Percentiles rank a stretch among this genome's conserved stretches.
These are phyloP conservation scores for Prunus yedoensis DNA, from an alignment of 331 rosid genomes.

Conservation along the genomic window DNA sequence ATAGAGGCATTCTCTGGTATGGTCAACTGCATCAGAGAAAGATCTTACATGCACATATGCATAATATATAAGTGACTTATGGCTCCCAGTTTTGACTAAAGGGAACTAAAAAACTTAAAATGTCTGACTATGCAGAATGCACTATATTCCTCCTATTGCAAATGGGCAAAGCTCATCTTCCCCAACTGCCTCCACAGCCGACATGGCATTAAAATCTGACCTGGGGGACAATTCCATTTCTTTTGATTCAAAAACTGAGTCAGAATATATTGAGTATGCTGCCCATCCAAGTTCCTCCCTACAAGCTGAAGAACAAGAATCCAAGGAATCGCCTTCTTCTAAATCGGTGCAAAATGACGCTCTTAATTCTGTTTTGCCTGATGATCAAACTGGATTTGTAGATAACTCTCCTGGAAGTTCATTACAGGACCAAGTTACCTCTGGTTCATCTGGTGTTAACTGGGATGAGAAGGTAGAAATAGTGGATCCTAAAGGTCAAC, in stretches of 20 bases:
- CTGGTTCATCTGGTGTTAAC: constrained; percentile 64
- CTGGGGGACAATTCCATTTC: constrained; percentile 53
- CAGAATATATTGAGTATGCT: constrained; percentile 69
- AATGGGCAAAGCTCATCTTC: constrained; percentile 36
- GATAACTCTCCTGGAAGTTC: constrained; percentile 46
- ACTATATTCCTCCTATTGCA: constrained; percentile 33
- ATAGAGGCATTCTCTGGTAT: background rate
- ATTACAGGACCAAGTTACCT: constrained; percentile 55
- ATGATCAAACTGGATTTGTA: constrained; percentile 27
- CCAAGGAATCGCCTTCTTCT: constrained; percentile 49
- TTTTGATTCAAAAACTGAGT: constrained; percentile 62
- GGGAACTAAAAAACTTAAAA: constrained; percentile 27
- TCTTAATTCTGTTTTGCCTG: constrained; percentile 43
- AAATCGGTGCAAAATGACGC: constrained; percentile 41
- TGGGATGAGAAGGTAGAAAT: constrained; percentile 96
- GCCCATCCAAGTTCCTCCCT: constrained; percentile 51
- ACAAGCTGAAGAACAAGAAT: constrained; percentile 48
- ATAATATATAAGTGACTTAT: background rate
- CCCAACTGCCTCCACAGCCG: constrained; percentile 39
- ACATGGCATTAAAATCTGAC: constrained; percentile 32
- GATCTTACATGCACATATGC: background rate
- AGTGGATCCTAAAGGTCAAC: constrained; percentile 54
- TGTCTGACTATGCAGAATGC: constrained; percentile 56
- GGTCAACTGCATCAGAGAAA: background rate
- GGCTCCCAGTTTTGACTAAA: constrained; percentile 15